Conservation (phyloP, 371 early-diverging fungal genomes). For the Mucor plumbeus region DNA sequence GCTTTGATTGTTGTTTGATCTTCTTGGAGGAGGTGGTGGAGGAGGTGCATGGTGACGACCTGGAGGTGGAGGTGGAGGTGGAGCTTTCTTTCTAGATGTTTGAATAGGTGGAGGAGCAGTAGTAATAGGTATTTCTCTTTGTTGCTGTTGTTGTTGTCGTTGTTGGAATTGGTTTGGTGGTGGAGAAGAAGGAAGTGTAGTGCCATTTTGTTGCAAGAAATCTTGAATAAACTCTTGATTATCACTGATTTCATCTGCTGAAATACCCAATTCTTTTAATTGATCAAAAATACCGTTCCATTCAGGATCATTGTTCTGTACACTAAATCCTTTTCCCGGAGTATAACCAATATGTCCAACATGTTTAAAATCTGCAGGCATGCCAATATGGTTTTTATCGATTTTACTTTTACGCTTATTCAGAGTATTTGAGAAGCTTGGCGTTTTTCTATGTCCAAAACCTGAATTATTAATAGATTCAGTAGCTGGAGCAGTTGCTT, state of each 20-base stretch:
- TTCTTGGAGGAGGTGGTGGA: conserved; percentile 30
- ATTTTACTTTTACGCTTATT: conserved; percentile 45
- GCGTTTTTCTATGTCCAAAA: not conserved
- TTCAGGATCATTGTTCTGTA: conserved; percentile 81
- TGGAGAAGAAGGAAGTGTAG: not conserved
- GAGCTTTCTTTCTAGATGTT: conserved; percentile 25
- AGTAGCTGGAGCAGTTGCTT: conserved; percentile 23
- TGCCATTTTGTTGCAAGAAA: conserved; percentile 54
- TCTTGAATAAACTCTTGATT: conserved; percentile 59
- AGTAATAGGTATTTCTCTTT: not conserved
- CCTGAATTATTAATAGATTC: not conserved
- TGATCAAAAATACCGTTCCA: conserved; percentile 78
- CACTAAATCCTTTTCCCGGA: conserved; percentile 79
- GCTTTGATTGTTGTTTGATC: conserved; percentile 1
- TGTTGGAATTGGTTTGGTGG: not conserved
- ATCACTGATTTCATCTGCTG: conserved; percentile 68
- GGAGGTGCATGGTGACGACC: conserved; percentile 21
- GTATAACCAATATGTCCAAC: conserved; percentile 82
- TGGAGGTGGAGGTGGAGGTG: conserved; percentile 39
- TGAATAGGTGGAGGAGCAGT: conserved; percentile 27
- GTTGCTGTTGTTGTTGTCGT: conserved; percentile 4
- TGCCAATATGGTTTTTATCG: conserved; percentile 78
- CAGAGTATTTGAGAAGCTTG: conserved; percentile 9
- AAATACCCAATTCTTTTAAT: conserved; percentile 79
- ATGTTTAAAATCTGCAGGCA: conserved; percentile 81